A percentile compares a stretch with the other conserved stretches of the same genome.
phyloP scores from a whole-genome alignment of 2,329 filamentous ascomycete species.

The Monosporascus cannonballus region DNA sequence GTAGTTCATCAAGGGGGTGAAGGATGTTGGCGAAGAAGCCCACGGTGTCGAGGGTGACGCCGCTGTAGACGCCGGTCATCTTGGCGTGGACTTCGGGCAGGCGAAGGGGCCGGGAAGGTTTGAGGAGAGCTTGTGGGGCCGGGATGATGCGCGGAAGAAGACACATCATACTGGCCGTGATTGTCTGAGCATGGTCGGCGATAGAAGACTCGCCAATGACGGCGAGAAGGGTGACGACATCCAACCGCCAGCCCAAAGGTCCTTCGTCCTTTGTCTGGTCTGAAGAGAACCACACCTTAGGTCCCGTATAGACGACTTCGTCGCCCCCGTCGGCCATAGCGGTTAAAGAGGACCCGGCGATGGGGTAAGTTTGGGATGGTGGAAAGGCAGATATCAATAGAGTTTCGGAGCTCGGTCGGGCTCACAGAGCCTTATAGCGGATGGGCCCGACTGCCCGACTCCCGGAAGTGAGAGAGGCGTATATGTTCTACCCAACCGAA shows the following conservation, averaged over 20 bases:
- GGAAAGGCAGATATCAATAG: constrained; percentile 6
- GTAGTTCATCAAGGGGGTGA: constrained; percentile 45
- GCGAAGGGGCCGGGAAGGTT: constrained; percentile 46
- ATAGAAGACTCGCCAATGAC: constrained; percentile 57
- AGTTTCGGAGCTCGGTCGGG: constrained; percentile 7
- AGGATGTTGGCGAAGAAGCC: constrained; percentile 59
- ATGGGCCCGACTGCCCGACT: too few species aligned
- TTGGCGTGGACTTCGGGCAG: constrained; percentile 49
- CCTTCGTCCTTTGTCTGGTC: constrained; percentile 28
- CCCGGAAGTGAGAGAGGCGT: too few species aligned
- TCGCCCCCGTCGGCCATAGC: constrained; percentile 16
- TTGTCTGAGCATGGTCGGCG: constrained; percentile 49
- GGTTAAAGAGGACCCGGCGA: not conserved
- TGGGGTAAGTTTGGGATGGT: constrained; percentile 7
- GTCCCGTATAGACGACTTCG: constrained; percentile 1
- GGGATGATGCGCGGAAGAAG: constrained; percentile 55
- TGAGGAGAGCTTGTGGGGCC: constrained; percentile 56
- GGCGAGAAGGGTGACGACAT: constrained; percentile 57
- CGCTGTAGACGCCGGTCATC: constrained; percentile 53
- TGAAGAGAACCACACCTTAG: constrained; percentile 23
- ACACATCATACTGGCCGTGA: constrained; percentile 52
- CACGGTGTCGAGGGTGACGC: constrained; percentile 46
- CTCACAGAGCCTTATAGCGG: not conserved
- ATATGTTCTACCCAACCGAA: too few species aligned
- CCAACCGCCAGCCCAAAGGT: constrained; percentile 45